Percentiles rank a stretch among this genome's conserved stretches.
Evolutionary conservation across 2,329 filamentous ascomycete genomes (phyloP).

Genomic region (Ceratocystis huliohia): DNA sequence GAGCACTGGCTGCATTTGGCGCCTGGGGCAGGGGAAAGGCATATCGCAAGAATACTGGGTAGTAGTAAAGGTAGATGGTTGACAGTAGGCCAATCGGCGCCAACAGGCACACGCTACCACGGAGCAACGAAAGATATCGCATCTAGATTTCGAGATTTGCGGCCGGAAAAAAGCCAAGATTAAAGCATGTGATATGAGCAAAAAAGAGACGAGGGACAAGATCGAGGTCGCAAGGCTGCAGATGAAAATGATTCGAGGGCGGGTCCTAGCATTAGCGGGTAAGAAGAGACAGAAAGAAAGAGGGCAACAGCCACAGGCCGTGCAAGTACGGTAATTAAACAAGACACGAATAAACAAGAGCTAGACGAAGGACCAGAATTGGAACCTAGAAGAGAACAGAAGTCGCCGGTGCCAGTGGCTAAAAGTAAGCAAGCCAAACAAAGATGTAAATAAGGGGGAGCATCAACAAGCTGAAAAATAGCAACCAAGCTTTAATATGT

Average conservation of each 20-base stretch:
- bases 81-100: constrained; percentile 53
- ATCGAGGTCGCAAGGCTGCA: background rate
- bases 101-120: constrained; percentile 35
- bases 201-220: background rate
- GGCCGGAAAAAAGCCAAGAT: background rate
- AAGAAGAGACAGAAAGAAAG: background rate
- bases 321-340: background rate
- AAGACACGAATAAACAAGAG: background rate
- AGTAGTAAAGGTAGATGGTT: constrained; percentile 74
- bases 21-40: constrained; percentile 52
- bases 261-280: background rate
- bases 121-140: constrained; percentile 41
- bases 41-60: constrained; percentile 69
- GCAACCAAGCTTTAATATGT: background rate
- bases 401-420: background rate
- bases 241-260: background rate
- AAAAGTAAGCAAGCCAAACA: background rate
- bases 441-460: constrained; percentile 12
- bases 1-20: constrained; percentile 15
- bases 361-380: background rate
- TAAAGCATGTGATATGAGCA: background rate
- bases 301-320: background rate
- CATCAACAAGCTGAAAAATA: constrained; percentile 4
- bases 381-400: background rate
- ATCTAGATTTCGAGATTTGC: constrained; percentile 25